These are phyloP conservation scores for Cucumis melo DNA, from an alignment of 306 rosid species.

Conservation along the genomic window DNA sequence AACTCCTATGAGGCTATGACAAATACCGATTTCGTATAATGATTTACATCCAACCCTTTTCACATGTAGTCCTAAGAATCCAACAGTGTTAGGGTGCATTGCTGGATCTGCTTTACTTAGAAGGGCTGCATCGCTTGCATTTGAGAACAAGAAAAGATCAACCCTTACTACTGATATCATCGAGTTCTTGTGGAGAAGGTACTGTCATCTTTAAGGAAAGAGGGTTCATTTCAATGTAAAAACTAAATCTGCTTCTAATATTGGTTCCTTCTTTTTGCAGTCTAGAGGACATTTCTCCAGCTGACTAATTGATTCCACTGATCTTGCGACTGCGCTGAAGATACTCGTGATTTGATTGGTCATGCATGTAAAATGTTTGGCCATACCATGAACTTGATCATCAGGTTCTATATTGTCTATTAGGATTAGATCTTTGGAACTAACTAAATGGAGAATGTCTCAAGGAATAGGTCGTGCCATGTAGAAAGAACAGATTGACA, in stretches of 20 bases:
- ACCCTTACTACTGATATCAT: slow-evolving; percentile 81
- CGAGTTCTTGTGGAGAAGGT: slow-evolving; percentile 81
- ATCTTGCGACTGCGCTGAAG: neutral
- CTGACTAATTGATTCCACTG: neutral
- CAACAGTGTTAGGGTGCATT: slow-evolving; percentile 64
- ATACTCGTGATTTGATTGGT: neutral
- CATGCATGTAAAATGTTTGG: neutral
- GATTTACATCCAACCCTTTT: neutral
- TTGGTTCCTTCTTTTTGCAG: slow-evolving; percentile 26
- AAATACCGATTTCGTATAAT: slow-evolving; percentile 1
- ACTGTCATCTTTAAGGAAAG: slow-evolving; percentile 2
- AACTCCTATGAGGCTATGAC: neutral
- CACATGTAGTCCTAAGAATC: slow-evolving; percentile 40
- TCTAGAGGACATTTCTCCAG: slow-evolving; percentile 65
- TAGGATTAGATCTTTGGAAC: neutral
- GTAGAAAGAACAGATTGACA: neutral
- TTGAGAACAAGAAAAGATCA: slow-evolving; percentile 67
- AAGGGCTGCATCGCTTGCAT: slow-evolving; percentile 82
- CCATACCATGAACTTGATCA: neutral
- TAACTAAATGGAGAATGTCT: neutral
- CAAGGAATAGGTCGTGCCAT: neutral
- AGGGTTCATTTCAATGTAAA: neutral
- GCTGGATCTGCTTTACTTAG: slow-evolving; percentile 79
- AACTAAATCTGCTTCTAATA: neutral
- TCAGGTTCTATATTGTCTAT: neutral